Conservation (phyloP, 176 grass and related monocot species). For the sorghum (Sorghum bicolor) region DNA sequence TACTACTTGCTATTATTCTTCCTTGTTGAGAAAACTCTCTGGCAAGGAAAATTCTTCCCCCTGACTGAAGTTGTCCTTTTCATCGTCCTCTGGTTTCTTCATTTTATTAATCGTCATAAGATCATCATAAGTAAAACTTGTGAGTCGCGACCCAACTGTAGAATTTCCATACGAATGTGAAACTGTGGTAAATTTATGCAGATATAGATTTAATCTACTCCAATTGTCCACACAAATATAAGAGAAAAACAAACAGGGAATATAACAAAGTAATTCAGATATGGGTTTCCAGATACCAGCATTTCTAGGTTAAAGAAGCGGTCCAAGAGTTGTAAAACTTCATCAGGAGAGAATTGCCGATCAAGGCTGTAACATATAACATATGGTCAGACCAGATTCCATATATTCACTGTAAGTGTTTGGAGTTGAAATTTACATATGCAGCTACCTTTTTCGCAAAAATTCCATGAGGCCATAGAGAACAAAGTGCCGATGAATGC, state of each 20-base stretch:
- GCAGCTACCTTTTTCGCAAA: constrained; percentile 56
- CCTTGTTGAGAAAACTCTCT: constrained; percentile 55
- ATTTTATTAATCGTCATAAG: neutral
- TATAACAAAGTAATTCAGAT: neutral
- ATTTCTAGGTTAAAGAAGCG: constrained; percentile 95
- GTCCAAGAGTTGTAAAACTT: constrained; percentile 83
- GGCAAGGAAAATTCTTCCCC: constrained; percentile 85
- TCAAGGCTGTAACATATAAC: constrained; percentile 58
- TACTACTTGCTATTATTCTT: constrained; percentile 46
- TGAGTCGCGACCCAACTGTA: neutral
- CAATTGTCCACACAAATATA: neutral
- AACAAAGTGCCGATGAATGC: constrained; percentile 90
- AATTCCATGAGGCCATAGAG: constrained; percentile 90
- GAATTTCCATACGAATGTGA: neutral
- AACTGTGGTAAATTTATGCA: neutral
- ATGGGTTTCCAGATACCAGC: constrained; percentile 51
- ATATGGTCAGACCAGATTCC: neutral
- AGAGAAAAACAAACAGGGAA: neutral
- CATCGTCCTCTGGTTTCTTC: constrained; percentile 82
- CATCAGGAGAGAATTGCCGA: constrained; percentile 70
- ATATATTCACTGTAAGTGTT: neutral
- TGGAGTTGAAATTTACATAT: neutral
- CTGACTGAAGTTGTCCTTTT: constrained; percentile 57
- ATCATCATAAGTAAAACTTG: neutral
- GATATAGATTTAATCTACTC: neutral